Evolutionary conservation across 176 grass and related monocot genomes (phyloP).

Genomic region (Coix lacrymajobi): DNA sequence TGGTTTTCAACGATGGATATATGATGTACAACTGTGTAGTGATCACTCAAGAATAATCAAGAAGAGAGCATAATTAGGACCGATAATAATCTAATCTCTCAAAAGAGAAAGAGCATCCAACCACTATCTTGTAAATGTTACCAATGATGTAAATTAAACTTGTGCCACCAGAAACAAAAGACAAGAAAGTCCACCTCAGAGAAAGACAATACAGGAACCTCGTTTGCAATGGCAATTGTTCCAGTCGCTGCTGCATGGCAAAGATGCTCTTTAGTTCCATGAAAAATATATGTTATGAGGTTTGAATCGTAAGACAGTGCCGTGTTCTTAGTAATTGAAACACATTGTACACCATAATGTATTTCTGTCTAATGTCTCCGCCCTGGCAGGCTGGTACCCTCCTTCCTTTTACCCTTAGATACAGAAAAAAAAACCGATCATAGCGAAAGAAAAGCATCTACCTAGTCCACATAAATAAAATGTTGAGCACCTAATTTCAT

Average conservation of each 20-base stretch:
- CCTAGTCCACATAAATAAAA: neutral
- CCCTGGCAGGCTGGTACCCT: neutral
- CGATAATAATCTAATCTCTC: neutral
- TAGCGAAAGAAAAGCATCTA: neutral
- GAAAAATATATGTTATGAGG: neutral
- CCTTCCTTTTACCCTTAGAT: neutral
- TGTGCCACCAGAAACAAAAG: constrained; percentile 1
- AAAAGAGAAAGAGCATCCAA: neutral
- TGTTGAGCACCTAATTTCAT: neutral
- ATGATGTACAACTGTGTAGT: neutral
- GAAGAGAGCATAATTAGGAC: neutral
- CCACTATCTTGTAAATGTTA: neutral
- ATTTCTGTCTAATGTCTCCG: neutral
- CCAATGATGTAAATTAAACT: neutral
- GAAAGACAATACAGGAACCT: constrained; percentile 60
- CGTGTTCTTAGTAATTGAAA: neutral
- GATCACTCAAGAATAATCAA: neutral
- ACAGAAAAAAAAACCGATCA: neutral
- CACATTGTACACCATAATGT: neutral
- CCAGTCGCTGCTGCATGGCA: constrained; percentile 35
- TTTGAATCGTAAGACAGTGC: neutral
- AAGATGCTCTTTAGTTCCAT: constrained; percentile 21
- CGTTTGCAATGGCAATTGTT: constrained; percentile 20
- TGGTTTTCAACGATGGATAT: neutral
- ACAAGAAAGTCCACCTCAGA: constrained; percentile 48